Conservation (phyloP, 305 asterid species). For the Plantago coronopus region DNA sequence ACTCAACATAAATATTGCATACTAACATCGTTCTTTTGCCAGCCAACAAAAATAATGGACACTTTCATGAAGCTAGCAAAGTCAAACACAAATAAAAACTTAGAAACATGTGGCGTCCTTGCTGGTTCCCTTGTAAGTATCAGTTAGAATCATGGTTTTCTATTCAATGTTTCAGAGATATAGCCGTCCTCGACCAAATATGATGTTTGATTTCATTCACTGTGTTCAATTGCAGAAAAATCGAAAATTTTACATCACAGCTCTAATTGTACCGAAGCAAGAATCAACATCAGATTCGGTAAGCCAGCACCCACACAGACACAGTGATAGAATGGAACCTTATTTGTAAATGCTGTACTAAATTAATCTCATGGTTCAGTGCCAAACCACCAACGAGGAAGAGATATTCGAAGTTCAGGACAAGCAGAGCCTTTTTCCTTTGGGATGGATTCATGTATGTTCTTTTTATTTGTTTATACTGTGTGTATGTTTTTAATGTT, state of each 20-base stretch:
- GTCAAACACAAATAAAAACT: slow-evolving; percentile 75
- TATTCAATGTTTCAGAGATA: not conserved
- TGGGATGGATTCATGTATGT: slow-evolving; percentile 98
- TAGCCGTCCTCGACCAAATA: slow-evolving; percentile 20
- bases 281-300: slow-evolving; percentile 95
- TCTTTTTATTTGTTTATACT: not conserved
- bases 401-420: slow-evolving; percentile 98
- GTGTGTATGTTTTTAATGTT: no score
- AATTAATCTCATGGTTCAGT: slow-evolving; percentile 45
- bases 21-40: slow-evolving; percentile 34
- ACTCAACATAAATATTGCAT: slow-evolving; percentile 14
- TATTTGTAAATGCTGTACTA: slow-evolving; percentile 25
- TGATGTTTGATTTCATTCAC: slow-evolving; percentile 12
- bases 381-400: slow-evolving; percentile 93
- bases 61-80: slow-evolving; percentile 88
- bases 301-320: slow-evolving; percentile 25
- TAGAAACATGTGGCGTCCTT: slow-evolving; percentile 94
- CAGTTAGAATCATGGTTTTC: slow-evolving; percentile 14
- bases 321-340: not conserved
- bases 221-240: slow-evolving; percentile 52
- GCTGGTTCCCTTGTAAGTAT: slow-evolving; percentile 90
- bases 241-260: slow-evolving; percentile 71
- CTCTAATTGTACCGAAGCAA: slow-evolving; percentile 96
- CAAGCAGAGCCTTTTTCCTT: slow-evolving; percentile 76
- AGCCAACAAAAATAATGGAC: slow-evolving; percentile 86